phyloP scores from a whole-genome alignment of 352 stramenopile genomes.

The Phytophthora macrochlamydospora region DNA sequence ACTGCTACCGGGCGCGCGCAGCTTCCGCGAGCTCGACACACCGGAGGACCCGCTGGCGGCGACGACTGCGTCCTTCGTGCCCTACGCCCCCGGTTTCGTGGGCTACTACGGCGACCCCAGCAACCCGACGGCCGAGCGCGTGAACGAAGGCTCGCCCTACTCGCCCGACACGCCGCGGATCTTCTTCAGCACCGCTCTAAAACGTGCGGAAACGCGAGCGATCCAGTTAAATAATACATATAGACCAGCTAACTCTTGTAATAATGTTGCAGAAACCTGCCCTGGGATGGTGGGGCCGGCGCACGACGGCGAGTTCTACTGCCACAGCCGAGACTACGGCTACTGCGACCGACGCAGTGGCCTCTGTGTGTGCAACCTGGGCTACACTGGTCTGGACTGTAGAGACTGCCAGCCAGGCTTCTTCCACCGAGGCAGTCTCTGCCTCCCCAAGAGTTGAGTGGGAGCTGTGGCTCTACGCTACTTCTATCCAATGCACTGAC shows the following conservation, averaged over 20 bases:
- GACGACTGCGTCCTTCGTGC: conserved; percentile 69
- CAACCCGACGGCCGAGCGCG: conserved; percentile 61
- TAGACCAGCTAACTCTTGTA: not conserved
- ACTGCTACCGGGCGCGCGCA: conserved; percentile 5
- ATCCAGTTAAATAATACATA: conserved; percentile 44
- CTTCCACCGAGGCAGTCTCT: conserved; percentile 84
- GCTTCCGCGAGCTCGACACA: conserved; percentile 51
- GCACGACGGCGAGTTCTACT: conserved; percentile 92
- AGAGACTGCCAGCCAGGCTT: conserved; percentile 87
- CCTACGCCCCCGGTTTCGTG: conserved; percentile 83
- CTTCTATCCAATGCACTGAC: not conserved
- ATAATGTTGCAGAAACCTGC: conserved; percentile 57
- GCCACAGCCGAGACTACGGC: conserved; percentile 87
- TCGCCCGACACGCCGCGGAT: conserved; percentile 72
- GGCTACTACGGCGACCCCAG: conserved; percentile 83
- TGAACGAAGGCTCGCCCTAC: conserved; percentile 89
- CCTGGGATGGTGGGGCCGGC: conserved; percentile 89
- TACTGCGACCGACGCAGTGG: conserved; percentile 95
- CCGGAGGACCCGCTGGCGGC: conserved; percentile 30
- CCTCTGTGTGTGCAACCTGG: conserved; percentile 94
- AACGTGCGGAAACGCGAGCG: conserved; percentile 31
- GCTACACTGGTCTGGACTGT: conserved; percentile 93
- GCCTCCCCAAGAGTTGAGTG: conserved; percentile 85
- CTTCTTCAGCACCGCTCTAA: conserved; percentile 43
- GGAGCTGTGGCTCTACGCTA: not conserved